Evolutionary conservation across 441 rosid species (phyloP).

Genomic region (Adansonia grandidieri): DNA sequence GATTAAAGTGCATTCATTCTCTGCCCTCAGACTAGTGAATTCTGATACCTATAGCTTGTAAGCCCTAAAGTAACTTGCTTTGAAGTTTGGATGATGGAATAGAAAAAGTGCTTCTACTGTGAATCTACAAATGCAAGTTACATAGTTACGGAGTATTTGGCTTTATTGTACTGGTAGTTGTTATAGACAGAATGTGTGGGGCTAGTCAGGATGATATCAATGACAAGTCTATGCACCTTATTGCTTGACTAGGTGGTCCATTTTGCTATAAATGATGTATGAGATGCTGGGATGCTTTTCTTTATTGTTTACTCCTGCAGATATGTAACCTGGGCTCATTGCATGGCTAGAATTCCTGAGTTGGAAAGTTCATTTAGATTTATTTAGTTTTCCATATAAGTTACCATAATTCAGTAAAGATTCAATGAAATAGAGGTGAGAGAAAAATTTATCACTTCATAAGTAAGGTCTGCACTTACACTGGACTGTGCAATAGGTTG

Average conservation of each 20-base stretch:
- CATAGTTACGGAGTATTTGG: constrained; percentile 4
- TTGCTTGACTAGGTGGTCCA: constrained; percentile 18
- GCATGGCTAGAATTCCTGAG: constrained; percentile 11
- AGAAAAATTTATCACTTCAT: neutral
- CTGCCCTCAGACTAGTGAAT: neutral
- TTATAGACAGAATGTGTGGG: neutral
- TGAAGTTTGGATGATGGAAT: constrained; percentile 13
- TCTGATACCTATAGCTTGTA: constrained; percentile 1
- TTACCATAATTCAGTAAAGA: neutral
- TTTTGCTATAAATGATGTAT: constrained; percentile 12
- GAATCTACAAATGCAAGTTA: neutral
- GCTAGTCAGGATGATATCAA: neutral
- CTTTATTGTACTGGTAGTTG: constrained; percentile 7
- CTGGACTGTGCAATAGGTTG: neutral
- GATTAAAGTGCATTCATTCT: constrained; percentile 13
- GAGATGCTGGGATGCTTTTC: no score
- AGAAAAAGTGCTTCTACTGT: neutral
- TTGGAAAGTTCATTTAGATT: constrained; percentile 3
- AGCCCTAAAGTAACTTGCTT: neutral
- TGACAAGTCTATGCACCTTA: neutral
- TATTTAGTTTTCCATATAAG: no score
- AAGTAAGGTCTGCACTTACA: neutral
- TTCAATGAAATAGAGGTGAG: neutral
- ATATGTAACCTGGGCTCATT: constrained; percentile 11
- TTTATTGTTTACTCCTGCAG: no score